Evolutionary conservation across 2,329 filamentous ascomycete species (phyloP).

Genomic region (Zelopaecilomyces penicillatus): DNA sequence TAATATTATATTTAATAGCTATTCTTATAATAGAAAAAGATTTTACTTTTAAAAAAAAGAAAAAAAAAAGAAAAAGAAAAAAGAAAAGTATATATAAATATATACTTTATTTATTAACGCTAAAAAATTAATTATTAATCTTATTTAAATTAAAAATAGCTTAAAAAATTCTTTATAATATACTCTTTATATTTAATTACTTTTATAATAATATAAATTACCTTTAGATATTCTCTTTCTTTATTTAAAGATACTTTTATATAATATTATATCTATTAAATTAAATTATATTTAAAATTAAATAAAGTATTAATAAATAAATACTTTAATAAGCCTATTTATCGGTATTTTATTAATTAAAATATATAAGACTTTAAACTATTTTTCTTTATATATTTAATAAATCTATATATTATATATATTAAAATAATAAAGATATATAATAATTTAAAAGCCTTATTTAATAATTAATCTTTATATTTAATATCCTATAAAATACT

Average conservation of each 20-base stretch:
- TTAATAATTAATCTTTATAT: neutral
- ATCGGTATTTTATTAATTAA: neutral
- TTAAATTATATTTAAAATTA: neutral
- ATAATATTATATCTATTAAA: neutral
- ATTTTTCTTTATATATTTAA: too few relatives aligned
- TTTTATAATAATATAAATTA: neutral
- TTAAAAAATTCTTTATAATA: too few relatives aligned
- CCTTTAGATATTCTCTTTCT: neutral
- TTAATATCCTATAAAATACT: neutral
- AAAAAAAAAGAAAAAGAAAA: too few relatives aligned
- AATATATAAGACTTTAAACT: neutral
- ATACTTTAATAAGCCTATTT: neutral
- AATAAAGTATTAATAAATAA: slow-evolving; percentile 1
- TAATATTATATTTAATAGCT: neutral
- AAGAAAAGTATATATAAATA: neutral
- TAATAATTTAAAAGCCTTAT: too few relatives aligned
- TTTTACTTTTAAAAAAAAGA: neutral
- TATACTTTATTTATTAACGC: neutral
- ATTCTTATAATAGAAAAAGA: neutral
- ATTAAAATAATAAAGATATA: too few relatives aligned
- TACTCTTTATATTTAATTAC: neutral
- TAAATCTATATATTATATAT: too few relatives aligned
- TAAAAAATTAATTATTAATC: neutral
- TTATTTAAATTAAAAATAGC: neutral
- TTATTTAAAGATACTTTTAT: neutral